phyloP scores from a whole-genome alignment of 2,329 filamentous ascomycete genomes.

The Raffaelea deltoideospora region DNA sequence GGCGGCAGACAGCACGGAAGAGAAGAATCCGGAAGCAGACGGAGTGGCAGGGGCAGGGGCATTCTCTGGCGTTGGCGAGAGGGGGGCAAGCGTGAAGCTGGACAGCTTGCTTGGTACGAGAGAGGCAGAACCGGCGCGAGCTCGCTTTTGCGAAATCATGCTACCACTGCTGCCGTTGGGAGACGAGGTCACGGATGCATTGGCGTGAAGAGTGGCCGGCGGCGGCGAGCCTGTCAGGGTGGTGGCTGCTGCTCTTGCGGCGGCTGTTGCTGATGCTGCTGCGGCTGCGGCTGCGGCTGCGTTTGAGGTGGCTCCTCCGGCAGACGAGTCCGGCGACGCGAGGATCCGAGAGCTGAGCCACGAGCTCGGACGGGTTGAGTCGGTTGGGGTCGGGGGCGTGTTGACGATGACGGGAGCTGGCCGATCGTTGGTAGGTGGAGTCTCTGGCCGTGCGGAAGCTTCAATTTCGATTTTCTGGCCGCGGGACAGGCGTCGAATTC shows the following conservation, averaged over 20 bases:
- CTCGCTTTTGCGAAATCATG: slow-evolving; percentile 54
- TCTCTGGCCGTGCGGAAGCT: slow-evolving; percentile 24
- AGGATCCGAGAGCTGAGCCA: background rate
- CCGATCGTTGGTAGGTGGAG: slow-evolving; percentile 30
- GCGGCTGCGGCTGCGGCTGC: too few relatives aligned
- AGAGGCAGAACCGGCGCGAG: slow-evolving; percentile 36
- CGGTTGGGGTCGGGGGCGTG: slow-evolving; percentile 50
- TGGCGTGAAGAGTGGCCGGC: slow-evolving; percentile 18
- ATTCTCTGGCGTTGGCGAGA: slow-evolving; percentile 62
- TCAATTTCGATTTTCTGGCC: slow-evolving; percentile 15
- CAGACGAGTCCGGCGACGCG: slow-evolving; percentile 2
- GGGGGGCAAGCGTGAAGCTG: slow-evolving; percentile 52
- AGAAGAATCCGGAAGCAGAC: slow-evolving; percentile 69
- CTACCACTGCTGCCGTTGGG: slow-evolving; percentile 35
- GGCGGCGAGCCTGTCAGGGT: too few relatives aligned
- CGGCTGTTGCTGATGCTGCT: too few relatives aligned
- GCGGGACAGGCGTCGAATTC: slow-evolving; percentile 14
- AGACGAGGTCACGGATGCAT: slow-evolving; percentile 39
- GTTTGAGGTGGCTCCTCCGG: too few relatives aligned
- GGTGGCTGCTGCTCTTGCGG: too few relatives aligned
- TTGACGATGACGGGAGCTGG: slow-evolving; percentile 43
- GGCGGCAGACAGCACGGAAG: slow-evolving; percentile 79
- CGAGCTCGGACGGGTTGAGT: slow-evolving; percentile 17
- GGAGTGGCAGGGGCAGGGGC: slow-evolving; percentile 28
- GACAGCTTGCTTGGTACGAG: slow-evolving; percentile 76